A percentile compares a stretch with the other conserved stretches of the same genome.
phyloP scores from a whole-genome alignment of 2,329 filamentous ascomycete genomes.

The Ophiocordyceps australis region DNA sequence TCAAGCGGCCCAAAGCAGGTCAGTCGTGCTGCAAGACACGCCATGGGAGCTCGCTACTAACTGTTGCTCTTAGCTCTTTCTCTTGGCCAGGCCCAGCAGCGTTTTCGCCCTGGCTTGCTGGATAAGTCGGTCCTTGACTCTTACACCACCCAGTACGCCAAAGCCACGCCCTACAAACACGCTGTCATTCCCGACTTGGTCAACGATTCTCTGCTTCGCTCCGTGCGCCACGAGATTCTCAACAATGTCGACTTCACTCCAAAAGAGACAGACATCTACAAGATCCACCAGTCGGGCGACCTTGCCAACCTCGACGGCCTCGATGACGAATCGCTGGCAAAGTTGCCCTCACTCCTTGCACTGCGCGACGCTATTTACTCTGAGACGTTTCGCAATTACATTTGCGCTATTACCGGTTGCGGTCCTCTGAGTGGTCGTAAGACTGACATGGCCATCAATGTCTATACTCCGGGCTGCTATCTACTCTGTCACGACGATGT shows the following conservation, averaged over 20 bases:
- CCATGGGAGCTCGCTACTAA: too few relatives aligned
- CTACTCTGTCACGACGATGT: constrained; percentile 96
- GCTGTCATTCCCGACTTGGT: constrained; percentile 74
- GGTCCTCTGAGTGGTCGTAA: constrained; percentile 81
- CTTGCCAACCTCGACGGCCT: constrained; percentile 92
- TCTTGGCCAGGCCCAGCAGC: constrained; percentile 33
- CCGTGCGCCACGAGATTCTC: constrained; percentile 76
- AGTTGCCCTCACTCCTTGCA: constrained; percentile 73
- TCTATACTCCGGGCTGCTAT: constrained; percentile 93
- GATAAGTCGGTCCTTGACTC: constrained; percentile 34
- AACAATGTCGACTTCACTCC: constrained; percentile 88
- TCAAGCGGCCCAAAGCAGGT: too few relatives aligned
- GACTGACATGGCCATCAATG: constrained; percentile 98
- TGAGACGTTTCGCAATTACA: constrained; percentile 69
- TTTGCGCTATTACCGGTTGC: constrained; percentile 69
- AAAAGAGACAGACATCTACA: constrained; percentile 99
- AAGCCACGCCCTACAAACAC: constrained; percentile 68
- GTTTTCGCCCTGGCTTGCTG: constrained; percentile 51
- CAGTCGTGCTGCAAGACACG: too few relatives aligned
- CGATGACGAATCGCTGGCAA: constrained; percentile 67
- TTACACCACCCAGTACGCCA: constrained; percentile 44
- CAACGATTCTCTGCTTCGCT: constrained; percentile 62
- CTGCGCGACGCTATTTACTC: constrained; percentile 95
- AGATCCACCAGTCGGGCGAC: constrained; percentile 96
- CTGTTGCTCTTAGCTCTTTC: too few relatives aligned